These are phyloP conservation scores for Monosporascus sp. DNA, from an alignment of 2,329 filamentous ascomycete species.

Conservation along the genomic window DNA sequence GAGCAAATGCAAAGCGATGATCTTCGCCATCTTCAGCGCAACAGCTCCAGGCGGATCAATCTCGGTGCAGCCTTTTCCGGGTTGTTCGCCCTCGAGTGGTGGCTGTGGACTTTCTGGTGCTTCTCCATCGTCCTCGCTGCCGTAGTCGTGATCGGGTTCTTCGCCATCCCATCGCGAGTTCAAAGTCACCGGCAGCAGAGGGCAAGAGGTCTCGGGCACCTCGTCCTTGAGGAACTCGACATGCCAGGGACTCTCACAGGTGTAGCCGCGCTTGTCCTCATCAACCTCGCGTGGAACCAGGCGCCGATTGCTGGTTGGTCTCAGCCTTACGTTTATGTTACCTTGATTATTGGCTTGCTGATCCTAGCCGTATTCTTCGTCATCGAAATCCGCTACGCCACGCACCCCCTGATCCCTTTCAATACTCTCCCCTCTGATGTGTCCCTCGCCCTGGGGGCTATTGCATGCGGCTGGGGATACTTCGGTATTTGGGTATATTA, in stretches of 20 bases:
- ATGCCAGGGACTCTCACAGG: constrained; percentile 29
- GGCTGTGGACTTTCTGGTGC: constrained; percentile 27
- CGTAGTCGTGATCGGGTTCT: constrained; percentile 14
- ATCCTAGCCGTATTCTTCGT: constrained; percentile 45
- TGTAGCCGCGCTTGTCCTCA: constrained; percentile 44
- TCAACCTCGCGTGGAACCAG: constrained; percentile 59
- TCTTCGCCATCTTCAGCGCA: constrained; percentile 31
- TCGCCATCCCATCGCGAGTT: constrained; percentile 10
- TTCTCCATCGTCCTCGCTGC: constrained; percentile 22
- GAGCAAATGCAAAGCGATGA: constrained; percentile 29
- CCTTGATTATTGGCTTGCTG: constrained; percentile 47
- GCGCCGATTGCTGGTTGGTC: constrained; percentile 48
- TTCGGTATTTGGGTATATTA: constrained; percentile 53
- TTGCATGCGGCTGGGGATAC: constrained; percentile 48
- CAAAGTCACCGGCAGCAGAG: not conserved
- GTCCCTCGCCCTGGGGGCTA: constrained; percentile 50
- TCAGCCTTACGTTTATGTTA: constrained; percentile 42
- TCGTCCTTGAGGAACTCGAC: constrained; percentile 18
- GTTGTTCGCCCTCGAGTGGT: constrained; percentile 23
- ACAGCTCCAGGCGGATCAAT: constrained; percentile 27
- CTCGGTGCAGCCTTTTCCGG: constrained; percentile 23
- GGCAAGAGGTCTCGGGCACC: not conserved
- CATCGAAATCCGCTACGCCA: constrained; percentile 40
- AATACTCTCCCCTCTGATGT: constrained; percentile 41
- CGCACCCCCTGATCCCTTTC: constrained; percentile 54